phyloP scores from a whole-genome alignment of 1,139 yeast genomes.

The Taphrina sp. region DNA sequence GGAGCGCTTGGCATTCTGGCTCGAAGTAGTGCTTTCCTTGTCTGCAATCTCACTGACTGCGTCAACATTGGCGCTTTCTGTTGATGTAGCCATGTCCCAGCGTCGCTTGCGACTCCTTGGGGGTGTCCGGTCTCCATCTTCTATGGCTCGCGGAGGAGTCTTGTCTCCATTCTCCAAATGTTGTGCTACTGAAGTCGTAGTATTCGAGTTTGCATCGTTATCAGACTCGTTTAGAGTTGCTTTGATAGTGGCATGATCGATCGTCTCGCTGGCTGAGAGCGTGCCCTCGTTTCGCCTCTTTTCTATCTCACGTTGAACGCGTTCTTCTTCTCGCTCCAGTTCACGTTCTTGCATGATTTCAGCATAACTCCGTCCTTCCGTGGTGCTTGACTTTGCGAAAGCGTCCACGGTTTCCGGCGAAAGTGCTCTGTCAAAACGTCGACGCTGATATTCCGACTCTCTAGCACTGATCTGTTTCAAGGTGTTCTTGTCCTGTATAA shows the following conservation, averaged over 20 bases:
- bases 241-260: slow-evolving; percentile 19
- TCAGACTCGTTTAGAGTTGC: slow-evolving; percentile 16
- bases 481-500: slow-evolving; percentile 26
- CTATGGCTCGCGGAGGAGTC: slow-evolving; percentile 41
- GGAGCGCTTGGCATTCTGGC: slow-evolving; percentile 35
- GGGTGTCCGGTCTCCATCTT: slow-evolving; percentile 35
- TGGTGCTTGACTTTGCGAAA: slow-evolving; percentile 37
- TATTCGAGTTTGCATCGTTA: too few species aligned
- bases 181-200: not conserved
- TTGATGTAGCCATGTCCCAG: slow-evolving; percentile 23
- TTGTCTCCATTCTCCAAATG: slow-evolving; percentile 34
- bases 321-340: slow-evolving; percentile 43
- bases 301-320: slow-evolving; percentile 41
- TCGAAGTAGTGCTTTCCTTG: slow-evolving; percentile 32
- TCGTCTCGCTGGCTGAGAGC: not conserved
- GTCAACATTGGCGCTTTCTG: not conserved
- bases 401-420: slow-evolving; percentile 39
- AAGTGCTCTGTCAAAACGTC: slow-evolving; percentile 45
- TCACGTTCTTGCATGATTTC: slow-evolving; percentile 43
- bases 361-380: slow-evolving; percentile 39
- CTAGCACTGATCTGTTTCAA: slow-evolving; percentile 45
- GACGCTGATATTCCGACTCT: slow-evolving; percentile 48
- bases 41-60: slow-evolving; percentile 3
- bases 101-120: slow-evolving; percentile 39
- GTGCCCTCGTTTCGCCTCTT: slow-evolving; percentile 35